Base-by-base conservation (phyloP, 768 basidiomycete genomes). In the Pleurotus pulmonarius region DNA sequence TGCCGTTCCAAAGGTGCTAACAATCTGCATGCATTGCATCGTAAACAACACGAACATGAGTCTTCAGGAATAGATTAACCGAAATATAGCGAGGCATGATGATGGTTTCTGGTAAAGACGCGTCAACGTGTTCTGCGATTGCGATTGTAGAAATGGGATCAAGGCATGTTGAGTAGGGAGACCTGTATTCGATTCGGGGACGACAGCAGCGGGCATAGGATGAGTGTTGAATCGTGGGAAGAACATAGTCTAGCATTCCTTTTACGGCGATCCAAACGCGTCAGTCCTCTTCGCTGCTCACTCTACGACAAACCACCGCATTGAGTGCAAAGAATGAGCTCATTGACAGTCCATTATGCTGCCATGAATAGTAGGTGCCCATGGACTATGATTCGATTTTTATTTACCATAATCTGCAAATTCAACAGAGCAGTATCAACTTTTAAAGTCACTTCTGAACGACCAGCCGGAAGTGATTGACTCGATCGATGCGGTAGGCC, bases 41-140 rank as follows among this genome's bases (percentile, higher is more conserved):
- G 67, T 56, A 64, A 64, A 65, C 59, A 57, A 41, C 58, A 45
- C 60, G 34, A 48, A 51, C 41, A 15, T 15, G 12, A 45, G 51
- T 45, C 24, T 49, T 54, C 44, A 55, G 51, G n/a, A 47, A 44
- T 58, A 38, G 48, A 68, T 76, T 60, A 59, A 92, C 90, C 94
- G 84, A 71, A 94, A 94, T 69, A 97, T 86, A 22, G 91, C 87
- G 51, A 97, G 81, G 71, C 93, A 94, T 73, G 90, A 88, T 2
- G 92, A 93, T 7, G 94, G 92, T 15, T 83, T 80, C 64, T 88
- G 83, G 66, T 94, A 97, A 49, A 97, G 75, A 22, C 92, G 82
- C 16, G 83, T 85, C 49, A 95, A 70, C 9, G 87, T 85, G 57
- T 79, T 85, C 67, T 91, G 88, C 0, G 90, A 87, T 64, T 94